Percentiles rank a stretch among this genome's conserved stretches.
Conservation (phyloP, 2,329 filamentous ascomycete genomes). For the Magnaporthiopsis rhizophila region DNA sequence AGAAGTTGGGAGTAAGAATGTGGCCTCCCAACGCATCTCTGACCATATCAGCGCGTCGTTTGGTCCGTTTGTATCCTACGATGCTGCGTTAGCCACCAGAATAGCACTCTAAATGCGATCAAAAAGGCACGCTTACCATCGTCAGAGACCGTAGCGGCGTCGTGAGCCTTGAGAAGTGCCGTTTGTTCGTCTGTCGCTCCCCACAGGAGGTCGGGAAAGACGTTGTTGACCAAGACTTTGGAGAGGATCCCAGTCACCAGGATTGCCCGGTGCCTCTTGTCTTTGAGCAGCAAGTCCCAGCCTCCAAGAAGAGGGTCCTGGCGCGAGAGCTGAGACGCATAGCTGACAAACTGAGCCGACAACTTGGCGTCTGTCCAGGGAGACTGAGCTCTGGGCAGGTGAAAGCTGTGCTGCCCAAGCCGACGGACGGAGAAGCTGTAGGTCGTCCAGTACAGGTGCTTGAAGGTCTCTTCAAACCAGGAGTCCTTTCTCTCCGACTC, state of each 20-base stretch:
- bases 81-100: background rate
- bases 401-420: constrained; percentile 18
- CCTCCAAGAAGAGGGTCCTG: constrained; percentile 25
- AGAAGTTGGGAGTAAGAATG: constrained; percentile 26
- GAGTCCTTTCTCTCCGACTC: constrained; percentile 13
- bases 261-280: constrained; percentile 20
- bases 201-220: constrained; percentile 31
- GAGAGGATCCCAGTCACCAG: constrained; percentile 28
- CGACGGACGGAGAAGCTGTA: constrained; percentile 17
- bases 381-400: constrained; percentile 7
- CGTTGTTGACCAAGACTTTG: constrained; percentile 28
- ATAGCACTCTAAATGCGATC: background rate
- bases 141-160: constrained; percentile 19
- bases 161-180: constrained; percentile 21
- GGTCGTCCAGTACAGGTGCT: constrained; percentile 19
- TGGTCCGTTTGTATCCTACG: constrained; percentile 28
- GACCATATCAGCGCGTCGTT: constrained; percentile 22
- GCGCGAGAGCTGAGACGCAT: constrained; percentile 23
- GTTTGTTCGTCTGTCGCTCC: constrained; percentile 23
- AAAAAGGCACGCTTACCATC: constrained; percentile 23
- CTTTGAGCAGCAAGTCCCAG: constrained; percentile 27
- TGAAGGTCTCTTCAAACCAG: constrained; percentile 21
- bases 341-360: constrained; percentile 25
- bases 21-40: constrained; percentile 17
- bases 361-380: constrained; percentile 17